phyloP scores from a whole-genome alignment of 2,329 filamentous ascomycete genomes.

The Pseudogymnoascus sp. region DNA sequence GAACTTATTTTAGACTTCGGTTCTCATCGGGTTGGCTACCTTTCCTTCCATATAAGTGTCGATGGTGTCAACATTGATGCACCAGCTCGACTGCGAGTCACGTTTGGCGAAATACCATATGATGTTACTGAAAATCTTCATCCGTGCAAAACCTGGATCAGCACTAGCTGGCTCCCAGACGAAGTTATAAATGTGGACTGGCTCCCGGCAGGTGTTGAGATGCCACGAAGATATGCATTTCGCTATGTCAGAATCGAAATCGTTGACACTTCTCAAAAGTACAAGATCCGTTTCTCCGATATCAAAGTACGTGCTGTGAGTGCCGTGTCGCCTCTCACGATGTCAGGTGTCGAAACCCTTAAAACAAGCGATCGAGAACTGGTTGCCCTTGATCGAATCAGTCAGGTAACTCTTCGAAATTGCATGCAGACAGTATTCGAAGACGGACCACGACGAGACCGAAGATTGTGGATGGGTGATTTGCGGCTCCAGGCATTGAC shows the following conservation, averaged over 20 bases:
- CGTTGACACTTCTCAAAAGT: constrained; percentile 29
- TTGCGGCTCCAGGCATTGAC: constrained; percentile 30
- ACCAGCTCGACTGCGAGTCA: constrained; percentile 28
- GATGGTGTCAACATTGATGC: constrained; percentile 29
- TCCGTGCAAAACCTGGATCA: constrained; percentile 30
- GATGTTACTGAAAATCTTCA: constrained; percentile 30
- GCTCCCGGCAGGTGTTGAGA: constrained; percentile 24
- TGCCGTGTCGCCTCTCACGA: constrained; percentile 19
- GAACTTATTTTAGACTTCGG: constrained; percentile 29
- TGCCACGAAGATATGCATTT: constrained; percentile 29
- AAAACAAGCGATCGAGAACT: constrained; percentile 19
- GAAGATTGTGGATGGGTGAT: constrained; percentile 32
- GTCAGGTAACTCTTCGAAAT: constrained; percentile 28
- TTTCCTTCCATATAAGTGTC: constrained; percentile 24
- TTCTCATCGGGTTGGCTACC: constrained; percentile 27
- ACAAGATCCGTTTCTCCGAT: constrained; percentile 26
- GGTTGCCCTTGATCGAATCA: constrained; percentile 24
- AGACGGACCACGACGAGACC: constrained; percentile 30
- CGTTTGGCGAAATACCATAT: constrained; percentile 30
- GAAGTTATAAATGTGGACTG: constrained; percentile 30
- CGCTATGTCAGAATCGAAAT: constrained; percentile 29
- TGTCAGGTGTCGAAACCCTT: constrained; percentile 1
- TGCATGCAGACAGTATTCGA: constrained; percentile 34
- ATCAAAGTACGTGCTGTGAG: constrained; percentile 25
- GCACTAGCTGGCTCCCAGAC: constrained; percentile 31